Conservation (phyloP, 2,329 filamentous ascomycete genomes). For the Pseudocercospora macadamiae region DNA sequence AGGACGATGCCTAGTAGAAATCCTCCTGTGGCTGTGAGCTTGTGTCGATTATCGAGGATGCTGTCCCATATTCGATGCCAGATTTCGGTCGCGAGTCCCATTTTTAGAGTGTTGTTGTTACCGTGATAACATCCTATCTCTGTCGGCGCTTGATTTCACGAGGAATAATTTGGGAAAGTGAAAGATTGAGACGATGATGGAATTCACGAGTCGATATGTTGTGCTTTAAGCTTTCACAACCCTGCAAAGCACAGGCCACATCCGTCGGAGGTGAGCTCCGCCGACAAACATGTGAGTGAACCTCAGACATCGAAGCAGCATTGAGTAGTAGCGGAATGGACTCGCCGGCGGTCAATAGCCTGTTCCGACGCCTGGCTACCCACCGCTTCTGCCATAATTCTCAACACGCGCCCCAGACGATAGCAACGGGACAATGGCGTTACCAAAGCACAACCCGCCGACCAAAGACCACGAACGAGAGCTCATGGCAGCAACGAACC, state of each 20-base stretch:
- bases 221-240: neutral
- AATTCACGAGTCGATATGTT: too few relatives aligned
- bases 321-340: conserved; percentile 65
- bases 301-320: neutral
- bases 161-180: too few relatives aligned
- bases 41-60: conserved; percentile 38
- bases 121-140: too few relatives aligned
- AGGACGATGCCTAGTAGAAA: conserved; percentile 78
- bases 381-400: conserved; percentile 56
- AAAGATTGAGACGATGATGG: too few relatives aligned
- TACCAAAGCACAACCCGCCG: conserved; percentile 25
- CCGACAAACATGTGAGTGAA: neutral
- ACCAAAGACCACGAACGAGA: conserved; percentile 58
- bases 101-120: too few relatives aligned
- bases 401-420: conserved; percentile 60
- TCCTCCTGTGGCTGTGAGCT: conserved; percentile 39
- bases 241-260: conserved; percentile 5
- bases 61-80: conserved; percentile 34
- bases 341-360: conserved; percentile 72
- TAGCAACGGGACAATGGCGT: conserved; percentile 27
- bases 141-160: too few relatives aligned
- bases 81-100: conserved; percentile 30
- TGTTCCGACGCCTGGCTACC: conserved; percentile 84
- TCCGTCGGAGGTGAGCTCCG: conserved; percentile 13
- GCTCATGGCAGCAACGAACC: conserved; percentile 83